Evolutionary conservation across 1,284 basidiomycete genomes (phyloP).

Genomic region (Fomitopsis schrenkii): DNA sequence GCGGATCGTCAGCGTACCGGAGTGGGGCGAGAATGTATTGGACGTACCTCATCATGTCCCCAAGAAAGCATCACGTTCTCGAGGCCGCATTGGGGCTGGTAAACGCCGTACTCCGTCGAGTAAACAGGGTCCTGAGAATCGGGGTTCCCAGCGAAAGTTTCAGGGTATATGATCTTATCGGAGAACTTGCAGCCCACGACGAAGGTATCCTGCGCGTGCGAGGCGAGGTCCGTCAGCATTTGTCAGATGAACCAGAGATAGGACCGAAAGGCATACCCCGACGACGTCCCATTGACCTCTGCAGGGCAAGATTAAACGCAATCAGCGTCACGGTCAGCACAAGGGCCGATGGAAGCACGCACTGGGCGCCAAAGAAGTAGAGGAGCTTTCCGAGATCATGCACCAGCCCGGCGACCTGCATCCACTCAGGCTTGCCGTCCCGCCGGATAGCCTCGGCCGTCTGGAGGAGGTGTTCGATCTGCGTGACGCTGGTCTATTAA

Average conservation of each 20-base stretch:
- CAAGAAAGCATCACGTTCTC: slow-evolving; percentile 90
- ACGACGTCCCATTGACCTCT: slow-evolving; percentile 92
- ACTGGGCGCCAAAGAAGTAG: slow-evolving; percentile 74
- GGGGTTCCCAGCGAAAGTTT: slow-evolving; percentile 80
- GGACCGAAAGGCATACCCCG: slow-evolving; percentile 46
- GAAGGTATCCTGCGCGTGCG: slow-evolving; percentile 66
- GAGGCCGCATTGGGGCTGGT: slow-evolving; percentile 80
- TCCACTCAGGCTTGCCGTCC: slow-evolving; percentile 88
- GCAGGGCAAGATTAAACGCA: background rate
- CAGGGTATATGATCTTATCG: slow-evolving; percentile 81
- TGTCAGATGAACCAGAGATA: background rate
- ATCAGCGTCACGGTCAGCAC: background rate
- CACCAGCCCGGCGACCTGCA: slow-evolving; percentile 86
- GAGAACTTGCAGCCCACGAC: slow-evolving; percentile 85
- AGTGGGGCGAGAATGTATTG: slow-evolving; percentile 5
- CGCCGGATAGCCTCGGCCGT: slow-evolving; percentile 89
- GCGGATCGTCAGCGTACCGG: slow-evolving; percentile 2
- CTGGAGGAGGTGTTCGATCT: slow-evolving; percentile 89
- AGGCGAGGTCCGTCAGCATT: slow-evolving; percentile 1
- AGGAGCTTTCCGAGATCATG: slow-evolving; percentile 88
- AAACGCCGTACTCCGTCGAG: slow-evolving; percentile 81
- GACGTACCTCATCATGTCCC: slow-evolving; percentile 82
- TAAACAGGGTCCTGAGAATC: slow-evolving; percentile 70
- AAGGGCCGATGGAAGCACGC: slow-evolving; percentile 12
- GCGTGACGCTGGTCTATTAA: slow-evolving; percentile 66